These are phyloP conservation scores for Hemisphaericaspora xylofermentans DNA, from an alignment of 1,139 yeast genomes.

Conservation along the genomic window DNA sequence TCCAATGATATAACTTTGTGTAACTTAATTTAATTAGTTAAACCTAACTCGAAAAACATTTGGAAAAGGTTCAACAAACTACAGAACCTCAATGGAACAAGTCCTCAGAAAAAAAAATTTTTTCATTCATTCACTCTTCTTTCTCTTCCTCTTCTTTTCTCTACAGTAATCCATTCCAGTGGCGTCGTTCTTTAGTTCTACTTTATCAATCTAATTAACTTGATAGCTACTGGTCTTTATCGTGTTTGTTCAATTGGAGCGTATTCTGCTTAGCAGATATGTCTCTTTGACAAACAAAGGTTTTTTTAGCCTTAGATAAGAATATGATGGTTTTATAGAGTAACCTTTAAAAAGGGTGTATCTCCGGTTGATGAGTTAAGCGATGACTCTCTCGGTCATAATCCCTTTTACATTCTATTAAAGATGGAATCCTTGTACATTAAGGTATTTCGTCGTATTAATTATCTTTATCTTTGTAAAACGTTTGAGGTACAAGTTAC, in stretches of 20 bases:
- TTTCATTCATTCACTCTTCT: conserved; percentile 3
- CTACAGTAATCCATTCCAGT: conserved; percentile 27
- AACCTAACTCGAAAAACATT: too few relatives aligned
- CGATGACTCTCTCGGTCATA: conserved; percentile 48
- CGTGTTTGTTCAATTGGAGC: conserved; percentile 2
- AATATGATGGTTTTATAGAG: conserved; percentile 25
- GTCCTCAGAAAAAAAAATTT: conserved; percentile 5
- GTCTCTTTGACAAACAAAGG: conserved; percentile 3
- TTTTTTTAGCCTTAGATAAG: conserved; percentile 11
- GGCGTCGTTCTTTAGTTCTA: conserved; percentile 34
- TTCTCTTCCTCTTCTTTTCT: conserved; percentile 6
- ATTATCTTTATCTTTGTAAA: too few relatives aligned
- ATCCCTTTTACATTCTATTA: conserved; percentile 37
- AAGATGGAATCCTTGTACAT: not conserved
- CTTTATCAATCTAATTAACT: conserved; percentile 23
- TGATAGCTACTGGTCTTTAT: conserved; percentile 32
- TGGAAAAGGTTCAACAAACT: not conserved
- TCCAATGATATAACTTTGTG: too few relatives aligned
- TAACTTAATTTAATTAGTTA: too few relatives aligned
- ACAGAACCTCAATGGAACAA: not conserved
- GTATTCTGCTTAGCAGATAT: conserved; percentile 8
- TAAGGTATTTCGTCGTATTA: not conserved
- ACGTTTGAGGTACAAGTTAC: too few relatives aligned
- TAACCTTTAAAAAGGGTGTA: conserved; percentile 35
- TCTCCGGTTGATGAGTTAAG: conserved; percentile 47